These are phyloP conservation scores for Phellinidium pouzarii DNA, from an alignment of 1,284 basidiomycete genomes.

Conservation along the genomic window DNA sequence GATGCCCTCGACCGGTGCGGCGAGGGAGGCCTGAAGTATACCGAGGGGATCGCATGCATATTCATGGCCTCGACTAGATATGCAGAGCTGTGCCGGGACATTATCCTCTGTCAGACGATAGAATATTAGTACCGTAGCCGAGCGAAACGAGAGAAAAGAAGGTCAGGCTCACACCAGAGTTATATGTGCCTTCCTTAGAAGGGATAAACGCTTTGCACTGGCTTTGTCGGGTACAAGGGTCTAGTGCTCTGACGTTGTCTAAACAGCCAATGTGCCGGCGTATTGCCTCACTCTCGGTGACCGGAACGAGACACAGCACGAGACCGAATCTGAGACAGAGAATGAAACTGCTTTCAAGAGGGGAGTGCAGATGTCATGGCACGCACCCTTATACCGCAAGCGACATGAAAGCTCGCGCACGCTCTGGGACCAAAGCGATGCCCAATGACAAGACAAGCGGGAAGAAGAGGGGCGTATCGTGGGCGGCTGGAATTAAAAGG, in stretches of 20 bases:
- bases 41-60: constrained; percentile 14
- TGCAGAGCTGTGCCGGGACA: constrained; percentile 12
- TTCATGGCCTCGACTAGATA: constrained; percentile 5
- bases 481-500: constrained; percentile 20
- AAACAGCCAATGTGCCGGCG: constrained; percentile 1
- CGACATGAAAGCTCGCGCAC: not conserved
- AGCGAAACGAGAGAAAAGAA: not conserved
- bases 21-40: constrained; percentile 15
- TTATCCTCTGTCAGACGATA: not conserved
- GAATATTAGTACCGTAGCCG: not conserved
- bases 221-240: not conserved
- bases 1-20: constrained; percentile 12
- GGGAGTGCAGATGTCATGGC: not conserved
- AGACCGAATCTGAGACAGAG: constrained; percentile 10
- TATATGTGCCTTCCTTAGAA: not conserved
- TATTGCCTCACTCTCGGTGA: constrained; percentile 12
- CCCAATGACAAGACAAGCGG: not conserved
- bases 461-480: not conserved
- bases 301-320: constrained; percentile 18
- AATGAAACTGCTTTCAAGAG: constrained; percentile 2
- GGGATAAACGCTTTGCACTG: not conserved
- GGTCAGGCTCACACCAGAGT: not conserved
- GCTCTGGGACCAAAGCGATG: not conserved
- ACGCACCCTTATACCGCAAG: constrained; percentile 6
- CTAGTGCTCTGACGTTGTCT: not conserved